Percentiles rank a stretch among this genome's conserved stretches.
Evolutionary conservation across 2,329 filamentous ascomycete species (phyloP).

Genomic region (Diaporthe vexans): DNA sequence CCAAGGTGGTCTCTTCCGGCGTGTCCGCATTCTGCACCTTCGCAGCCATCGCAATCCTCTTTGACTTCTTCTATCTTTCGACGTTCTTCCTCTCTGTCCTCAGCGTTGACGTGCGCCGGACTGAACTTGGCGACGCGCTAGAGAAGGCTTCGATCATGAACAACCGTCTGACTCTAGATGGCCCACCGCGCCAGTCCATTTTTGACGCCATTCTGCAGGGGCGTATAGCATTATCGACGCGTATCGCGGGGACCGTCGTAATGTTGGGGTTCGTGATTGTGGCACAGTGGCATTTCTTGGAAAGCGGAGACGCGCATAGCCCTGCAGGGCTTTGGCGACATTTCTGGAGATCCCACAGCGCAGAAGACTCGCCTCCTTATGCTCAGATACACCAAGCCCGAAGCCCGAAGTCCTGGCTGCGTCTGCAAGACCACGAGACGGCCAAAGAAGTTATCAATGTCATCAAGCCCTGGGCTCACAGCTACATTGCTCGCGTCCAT

Average conservation of each 20-base stretch:
- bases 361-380: slow-evolving; percentile 54
- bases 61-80: slow-evolving; percentile 83
- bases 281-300: slow-evolving; percentile 84
- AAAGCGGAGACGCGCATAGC: slow-evolving; percentile 49
- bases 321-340: slow-evolving; percentile 47
- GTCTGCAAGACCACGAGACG: slow-evolving; percentile 83
- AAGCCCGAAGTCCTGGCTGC: slow-evolving; percentile 82
- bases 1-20: slow-evolving; percentile 75
- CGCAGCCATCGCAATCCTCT: slow-evolving; percentile 79
- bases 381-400: slow-evolving; percentile 79
- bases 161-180: slow-evolving; percentile 47
- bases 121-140: slow-evolving; percentile 81
- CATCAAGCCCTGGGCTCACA: slow-evolving; percentile 78
- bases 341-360: slow-evolving; percentile 48
- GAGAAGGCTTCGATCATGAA: slow-evolving; percentile 66
- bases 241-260: slow-evolving; percentile 81
- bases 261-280: slow-evolving; percentile 80
- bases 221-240: slow-evolving; percentile 77
- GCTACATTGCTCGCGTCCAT: slow-evolving; percentile 81
- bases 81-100: slow-evolving; percentile 86
- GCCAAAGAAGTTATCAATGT: slow-evolving; percentile 82
- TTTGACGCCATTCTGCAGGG: slow-evolving; percentile 73
- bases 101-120: slow-evolving; percentile 82
- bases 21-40: slow-evolving; percentile 84
- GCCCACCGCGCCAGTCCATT: slow-evolving; percentile 65